Evolutionary conservation across 345 rosid species (phyloP).

Genomic region (Citrus medica): DNA sequence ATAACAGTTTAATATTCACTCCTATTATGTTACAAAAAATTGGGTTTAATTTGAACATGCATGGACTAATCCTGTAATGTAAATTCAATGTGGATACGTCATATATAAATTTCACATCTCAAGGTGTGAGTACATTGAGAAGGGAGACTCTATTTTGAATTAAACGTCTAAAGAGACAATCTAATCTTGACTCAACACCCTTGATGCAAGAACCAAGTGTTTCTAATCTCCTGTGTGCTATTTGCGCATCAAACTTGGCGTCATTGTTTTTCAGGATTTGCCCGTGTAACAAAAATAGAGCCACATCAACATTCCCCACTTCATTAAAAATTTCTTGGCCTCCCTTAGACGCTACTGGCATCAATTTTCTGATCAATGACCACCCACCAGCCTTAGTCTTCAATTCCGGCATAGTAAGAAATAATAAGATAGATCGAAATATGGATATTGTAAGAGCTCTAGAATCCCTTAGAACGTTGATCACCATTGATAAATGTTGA

Average conservation of each 20-base stretch:
- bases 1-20: background rate
- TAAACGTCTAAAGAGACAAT: constrained; percentile 36
- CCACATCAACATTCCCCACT: constrained; percentile 37
- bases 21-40: constrained; percentile 2
- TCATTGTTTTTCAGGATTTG: constrained; percentile 10
- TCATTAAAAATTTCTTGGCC: constrained; percentile 33
- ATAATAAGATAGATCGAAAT: constrained; percentile 43
- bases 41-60: background rate
- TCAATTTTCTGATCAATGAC: constrained; percentile 36
- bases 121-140: constrained; percentile 30
- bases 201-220: constrained; percentile 26
- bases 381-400: constrained; percentile 34
- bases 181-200: constrained; percentile 32
- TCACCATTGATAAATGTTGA: constrained; percentile 19
- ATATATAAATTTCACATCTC: background rate
- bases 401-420: constrained; percentile 27
- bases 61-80: background rate
- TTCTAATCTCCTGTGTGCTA: constrained; percentile 28
- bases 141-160: constrained; percentile 41
- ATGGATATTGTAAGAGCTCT: constrained; percentile 27
- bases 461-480: constrained; percentile 36
- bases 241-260: constrained; percentile 27
- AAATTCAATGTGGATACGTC: background rate
- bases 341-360: constrained; percentile 23
- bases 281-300: constrained; percentile 17